Evolutionary conservation across 306 rosid species (phyloP), one percentile per base, ranked within the genome.

Genomic region (Hippophae gyantsensis): DNA sequence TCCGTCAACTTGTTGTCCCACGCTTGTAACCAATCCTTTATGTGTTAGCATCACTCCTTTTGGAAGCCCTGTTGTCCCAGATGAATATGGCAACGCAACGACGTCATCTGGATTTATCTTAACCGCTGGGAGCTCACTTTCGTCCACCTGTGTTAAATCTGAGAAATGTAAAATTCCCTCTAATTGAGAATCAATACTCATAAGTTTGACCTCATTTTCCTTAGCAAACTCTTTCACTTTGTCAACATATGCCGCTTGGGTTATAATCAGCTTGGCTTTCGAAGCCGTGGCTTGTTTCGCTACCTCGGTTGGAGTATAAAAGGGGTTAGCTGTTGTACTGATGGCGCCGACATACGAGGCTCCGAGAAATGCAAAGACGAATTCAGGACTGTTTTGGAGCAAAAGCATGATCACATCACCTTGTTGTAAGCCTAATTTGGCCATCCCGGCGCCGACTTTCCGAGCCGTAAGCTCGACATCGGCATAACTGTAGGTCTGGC

Each of bases 1-100:
- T 0, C 95, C 95, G 27, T 89, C 95, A 0, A 89, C 95, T 3
- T 82, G 77, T 63, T 84, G 89, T 5, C 86, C 84, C 60, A 86
- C 78, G 13, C 86, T 82, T 0, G 95, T 84, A 0, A 89, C 95
- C 54, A 82, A 25, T 7, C 74, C 82, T 50, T 54, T 66, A 60
- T 89, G 97, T 0, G 90, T 84, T n/a, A 89, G 23, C 94, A 86
- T 77, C 6, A 86, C 97, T 0, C 97, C 95, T 40, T 89, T 89
- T 0, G 95, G 94, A 0, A 86, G 67, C 6, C 97, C 95, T 0
- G 94, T 84, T 0, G 97, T 89, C 0, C 95, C 97, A 0, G 97
- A 89, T 0, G 95, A 89, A 48, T 80, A 89, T 0, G 94, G 95
- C 6, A 89, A 60, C 38, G 95, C 97, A 9, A 86, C 94, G 13